Evolutionary conservation across 805 yeast genomes (phyloP), one percentile per base, ranked within the genome.

Genomic region (Saturnispora silvae): DNA sequence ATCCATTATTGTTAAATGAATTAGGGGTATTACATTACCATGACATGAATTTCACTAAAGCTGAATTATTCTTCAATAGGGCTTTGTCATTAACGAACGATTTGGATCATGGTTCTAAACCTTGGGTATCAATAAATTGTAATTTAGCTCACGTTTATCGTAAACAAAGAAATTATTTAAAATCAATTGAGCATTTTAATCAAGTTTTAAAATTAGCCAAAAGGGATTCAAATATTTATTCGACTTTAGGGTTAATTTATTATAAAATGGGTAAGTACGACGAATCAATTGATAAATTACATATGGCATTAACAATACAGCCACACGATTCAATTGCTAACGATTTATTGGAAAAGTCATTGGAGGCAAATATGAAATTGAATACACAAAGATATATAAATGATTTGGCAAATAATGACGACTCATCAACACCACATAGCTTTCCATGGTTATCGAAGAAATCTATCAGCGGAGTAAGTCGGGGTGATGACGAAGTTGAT

Each of bases 1-100:
- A 92, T 56, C 97, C 99, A 3, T 59, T 89, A 34, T 60, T 92
- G 31, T 64, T 92, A 43, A 92, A 92, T 56, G 99, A 92, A 54
- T 61, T 89, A 53, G 99, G 96, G 4, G 97, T 92, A 2, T 72
- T 87, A n/a, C 68, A 75, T 49, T 92, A 83, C 53, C 87, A 89
- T 53, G 78, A 75, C 48, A 65, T 68, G 42, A 81, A 83, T 38
- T 64, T 79, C 20, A 53, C 58, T 10, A 74, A 67, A 44, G 92
- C 96, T 0, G 92, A 85, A 52, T 57, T 64, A 19, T 81, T 67
- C 51, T 72, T 87, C 49, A 64, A 68, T 31, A 76, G 75, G 48
- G 96, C 96, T 0, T 58, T 82, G 31, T 65, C 68, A 9, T 81
- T 82, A 1, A 79, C 92, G 1, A 72, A 67, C 45, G 67, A 69